Evolutionary conservation across 2,329 filamentous ascomycete species (phyloP), one percentile per base, ranked within the genome.

Genomic region (Knoxdaviesia capensis): DNA sequence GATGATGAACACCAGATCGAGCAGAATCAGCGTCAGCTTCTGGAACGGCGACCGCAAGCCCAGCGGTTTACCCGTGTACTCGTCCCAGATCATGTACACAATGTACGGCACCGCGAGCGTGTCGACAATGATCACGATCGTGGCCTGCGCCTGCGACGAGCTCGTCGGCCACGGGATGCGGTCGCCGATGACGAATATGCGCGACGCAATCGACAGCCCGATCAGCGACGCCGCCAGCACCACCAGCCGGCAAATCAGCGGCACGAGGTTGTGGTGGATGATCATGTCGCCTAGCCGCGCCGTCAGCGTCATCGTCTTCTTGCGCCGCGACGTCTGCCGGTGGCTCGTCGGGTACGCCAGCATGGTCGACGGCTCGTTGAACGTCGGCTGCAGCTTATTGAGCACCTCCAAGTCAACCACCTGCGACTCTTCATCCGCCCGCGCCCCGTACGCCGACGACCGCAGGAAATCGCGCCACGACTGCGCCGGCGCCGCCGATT

Each of bases 1-100:
- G 36, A 96, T 87, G 53, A 98, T 94, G 56, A 98, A 98, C 53
- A 94, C 78, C 4, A 98, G 68, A 59, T 98, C 90, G 44, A 94
- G 71, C 43, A 98, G 74, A 46, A 96, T 82, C 40, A 98, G 73
- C 9, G 82, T 76, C 48, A 93, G 81, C 57, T 98, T 98, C 40
- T 84, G 80, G 44, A 77, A 77, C 7, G 85, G 77, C 6, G 77
- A 78, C 37, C 92, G 80, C 46, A 98, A 64, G 1, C 90, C 90
- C 20, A 98, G 66, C 28, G 92, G 90, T 56, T 92, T 92, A 31
- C 85, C 84, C 5, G 84, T 90, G 60, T 94, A 96, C 61, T 98
- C 90, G 55, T 98, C 90, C 62, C 79, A 93, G 29, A 87, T 92
- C 62, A 96, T 90, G 61, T 94, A 96, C 40, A 82, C 63, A 43